Base-by-base conservation (phyloP, 2,329 filamentous ascomycete species). In the Diaporthe humulicola region DNA sequence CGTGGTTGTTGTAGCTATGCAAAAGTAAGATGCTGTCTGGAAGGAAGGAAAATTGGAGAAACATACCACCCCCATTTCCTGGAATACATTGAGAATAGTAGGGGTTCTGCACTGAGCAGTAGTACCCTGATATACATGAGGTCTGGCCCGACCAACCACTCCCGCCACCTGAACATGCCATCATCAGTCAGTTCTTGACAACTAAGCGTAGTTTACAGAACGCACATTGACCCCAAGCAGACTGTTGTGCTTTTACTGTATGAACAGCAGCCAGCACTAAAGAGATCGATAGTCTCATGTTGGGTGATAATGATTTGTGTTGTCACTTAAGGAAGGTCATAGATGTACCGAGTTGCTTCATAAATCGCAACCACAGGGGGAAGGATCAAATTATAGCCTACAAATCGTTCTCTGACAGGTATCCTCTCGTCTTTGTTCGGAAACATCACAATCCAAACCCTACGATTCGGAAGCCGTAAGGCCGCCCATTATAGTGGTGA, bases 51-150 rank as follows among this genome's bases (percentile, higher is more conserved):
- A 14, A 64, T 45, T 12, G 22, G 30, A 8, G 0, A 2, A n/a
- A 48, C 60, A 33, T 64, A 64, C 60, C 60, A 33, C 28, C 58
- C 4, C 25, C 25, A n/a, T 8, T 42, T 7, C 60, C 60, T 33
- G 60, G 60, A 17, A 64, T 19, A 33, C 60, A 64, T 33, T 64
- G 60, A 30, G 60, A 64, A 10, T 45, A 64, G 60, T 64, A 48
- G 4, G 60, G 60, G 19, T 48, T 64, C 40, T n/a, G 2, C n/a
- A 64, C 28, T 45, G 60, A 64, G 36, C 60, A 64, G 40, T 33
- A 64, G 33, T 64, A 64, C 17, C 60, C 60, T 28, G 60, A 64
- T 1, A 64, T 9, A 33, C 60, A 64, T 17, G 40, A 45, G 17
- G 60, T 64, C 19, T 64, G 40, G 0, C 60, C 60, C 48, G 60